Evolutionary conservation across 371 early-diverging fungal genomes (phyloP).

Genomic region (Mortierella sp.): DNA sequence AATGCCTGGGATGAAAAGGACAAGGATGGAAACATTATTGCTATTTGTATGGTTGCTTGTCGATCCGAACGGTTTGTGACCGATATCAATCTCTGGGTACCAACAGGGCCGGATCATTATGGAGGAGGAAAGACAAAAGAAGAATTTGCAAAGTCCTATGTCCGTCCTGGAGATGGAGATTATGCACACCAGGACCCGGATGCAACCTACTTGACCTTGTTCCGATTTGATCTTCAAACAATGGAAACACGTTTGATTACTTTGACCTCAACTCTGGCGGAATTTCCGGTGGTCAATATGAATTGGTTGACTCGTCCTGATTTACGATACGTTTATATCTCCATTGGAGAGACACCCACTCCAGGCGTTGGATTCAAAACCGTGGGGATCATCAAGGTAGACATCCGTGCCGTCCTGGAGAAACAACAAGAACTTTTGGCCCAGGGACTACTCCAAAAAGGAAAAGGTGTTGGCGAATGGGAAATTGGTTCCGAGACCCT

Average conservation of each 20-base stretch:
- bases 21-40: conserved; percentile 31
- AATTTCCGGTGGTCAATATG: conserved; percentile 34
- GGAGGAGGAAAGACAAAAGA: conserved; percentile 37
- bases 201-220: conserved; percentile 33
- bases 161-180: conserved; percentile 22
- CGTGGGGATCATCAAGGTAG: conserved; percentile 30
- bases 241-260: conserved; percentile 31
- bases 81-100: conserved; percentile 29
- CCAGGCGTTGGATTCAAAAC: conserved; percentile 12
- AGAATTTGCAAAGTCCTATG: conserved; percentile 18
- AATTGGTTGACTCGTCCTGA: conserved; percentile 28
- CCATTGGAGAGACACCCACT: not conserved
- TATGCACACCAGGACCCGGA: conserved; percentile 38
- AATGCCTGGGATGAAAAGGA: conserved; percentile 50
- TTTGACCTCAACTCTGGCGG: conserved; percentile 15
- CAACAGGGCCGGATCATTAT: conserved; percentile 8
- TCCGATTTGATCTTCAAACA: conserved; percentile 46
- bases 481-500: conserved; percentile 34
- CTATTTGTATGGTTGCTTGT: conserved; percentile 38
- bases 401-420: conserved; percentile 22
- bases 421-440: conserved; percentile 9
- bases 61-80: conserved; percentile 32
- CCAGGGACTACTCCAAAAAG: conserved; percentile 8
- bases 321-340: conserved; percentile 12
- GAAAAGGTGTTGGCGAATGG: conserved; percentile 27